Evolutionary conservation across 2,329 filamentous ascomycete species (phyloP), one percentile per base, ranked within the genome.

Genomic region (Fragosphaeria purpurea): DNA sequence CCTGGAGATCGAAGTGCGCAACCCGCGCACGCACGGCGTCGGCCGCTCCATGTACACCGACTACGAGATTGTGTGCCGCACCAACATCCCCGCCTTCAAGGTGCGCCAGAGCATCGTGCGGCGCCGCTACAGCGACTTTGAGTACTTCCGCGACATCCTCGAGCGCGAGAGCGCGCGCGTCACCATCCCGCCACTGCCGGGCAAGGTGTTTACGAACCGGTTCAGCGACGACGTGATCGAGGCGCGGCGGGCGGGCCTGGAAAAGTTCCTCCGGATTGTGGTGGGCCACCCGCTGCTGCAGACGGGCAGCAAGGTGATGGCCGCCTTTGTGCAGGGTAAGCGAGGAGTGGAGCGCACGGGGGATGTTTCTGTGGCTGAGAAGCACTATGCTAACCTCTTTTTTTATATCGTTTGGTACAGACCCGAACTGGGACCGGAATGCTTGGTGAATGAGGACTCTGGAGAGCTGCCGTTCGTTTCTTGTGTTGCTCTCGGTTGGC

Each of bases 191-290:
- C 91, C 93, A 5, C 73, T 98, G 56, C 93, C 93, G 0, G 93
- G 93, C 47, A 98, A 97, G 71, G 93, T 98, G 50, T 96, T 97
- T 61, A 95, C 91, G 47, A 97, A 97, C 69, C 82, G 93, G 44
- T 98, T 98, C 73, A 94, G 87, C 62, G 93, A 98, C 71, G 90
- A 95, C 66, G 91, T 98, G 62, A 98, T 98, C 66, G 93, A 97
- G 74, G 88, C 94, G 63, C 77, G 93, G 50, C 77, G 91, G 56
- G 87, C 91, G 60, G 93, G 93, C 1, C 73, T 98, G 58, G 90
- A 98, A 73, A 82, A 94, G 65, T 98, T 98, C 66, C 70, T 98
- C 65, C 90, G 93, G 79, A 97, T 97, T 64, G 93, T 98, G 9
- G 93, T 95, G 1, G 91, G 93, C 0, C 93, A 98, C 68, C 93